Conservation (phyloP, 192 early-diverging fungal genomes). For the Backusella circina region DNA sequence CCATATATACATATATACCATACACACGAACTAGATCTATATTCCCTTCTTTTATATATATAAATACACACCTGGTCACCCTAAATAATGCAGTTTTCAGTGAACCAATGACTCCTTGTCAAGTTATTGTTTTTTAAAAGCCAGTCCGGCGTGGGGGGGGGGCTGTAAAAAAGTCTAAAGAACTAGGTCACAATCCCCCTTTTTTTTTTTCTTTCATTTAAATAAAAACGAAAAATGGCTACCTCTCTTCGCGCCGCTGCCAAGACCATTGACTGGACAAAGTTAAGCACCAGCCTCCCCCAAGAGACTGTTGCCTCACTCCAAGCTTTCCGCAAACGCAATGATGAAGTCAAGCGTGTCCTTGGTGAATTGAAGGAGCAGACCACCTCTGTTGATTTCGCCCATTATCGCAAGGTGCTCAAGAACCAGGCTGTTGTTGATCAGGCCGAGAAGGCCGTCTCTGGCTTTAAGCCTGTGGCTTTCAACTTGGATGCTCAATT, state of each 20-base stretch:
- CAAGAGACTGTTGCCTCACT: slow-evolving; percentile 87
- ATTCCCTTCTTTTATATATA: not conserved
- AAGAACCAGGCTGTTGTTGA: slow-evolving; percentile 91
- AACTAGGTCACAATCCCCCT: not conserved
- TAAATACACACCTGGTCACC: too few relatives aligned
- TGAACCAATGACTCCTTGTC: not conserved
- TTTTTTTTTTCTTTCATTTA: not conserved
- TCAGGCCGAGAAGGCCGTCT: slow-evolving; percentile 84
- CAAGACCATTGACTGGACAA: slow-evolving; percentile 83
- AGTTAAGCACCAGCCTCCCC: slow-evolving; percentile 76
- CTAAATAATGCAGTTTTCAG: too few relatives aligned
- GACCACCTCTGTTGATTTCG: slow-evolving; percentile 82
- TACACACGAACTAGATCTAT: not conserved
- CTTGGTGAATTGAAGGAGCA: slow-evolving; percentile 82
- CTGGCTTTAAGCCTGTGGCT: slow-evolving; percentile 72
- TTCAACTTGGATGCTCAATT: slow-evolving; percentile 87
- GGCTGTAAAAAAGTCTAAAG: not conserved
- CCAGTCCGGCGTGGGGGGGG: not conserved
- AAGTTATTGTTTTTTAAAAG: not conserved
- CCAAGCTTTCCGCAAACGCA: slow-evolving; percentile 90
- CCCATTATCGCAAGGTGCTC: slow-evolving; percentile 78
- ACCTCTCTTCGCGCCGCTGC: slow-evolving; percentile 59
- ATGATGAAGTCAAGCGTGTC: slow-evolving; percentile 84
- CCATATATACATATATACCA: not conserved
- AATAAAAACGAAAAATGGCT: slow-evolving; percentile 14